These are phyloP conservation scores for Rhododendron mucronatum DNA, from an alignment of 148 eudicot genomes.

Conservation along the genomic window DNA sequence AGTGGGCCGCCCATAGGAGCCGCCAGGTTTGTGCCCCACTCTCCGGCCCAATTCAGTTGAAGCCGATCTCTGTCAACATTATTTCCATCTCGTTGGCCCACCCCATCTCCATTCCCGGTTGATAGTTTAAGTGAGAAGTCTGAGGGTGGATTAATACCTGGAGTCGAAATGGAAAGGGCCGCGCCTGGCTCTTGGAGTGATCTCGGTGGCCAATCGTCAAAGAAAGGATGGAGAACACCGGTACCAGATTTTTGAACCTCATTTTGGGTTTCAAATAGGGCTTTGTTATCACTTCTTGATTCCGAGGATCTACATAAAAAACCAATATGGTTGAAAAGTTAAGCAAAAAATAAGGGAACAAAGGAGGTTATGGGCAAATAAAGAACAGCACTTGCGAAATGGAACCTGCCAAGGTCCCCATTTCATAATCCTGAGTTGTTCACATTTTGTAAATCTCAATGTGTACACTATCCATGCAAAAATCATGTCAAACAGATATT, in stretches of 20 bases:
- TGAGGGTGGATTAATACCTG: conserved; percentile 33
- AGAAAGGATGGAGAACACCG: conserved; percentile 54
- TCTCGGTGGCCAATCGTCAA: conserved; percentile 65
- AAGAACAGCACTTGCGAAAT: neutral
- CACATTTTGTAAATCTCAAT: neutral
- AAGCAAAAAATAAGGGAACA: neutral
- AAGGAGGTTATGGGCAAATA: neutral
- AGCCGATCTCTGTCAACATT: conserved; percentile 7
- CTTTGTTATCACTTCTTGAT: conserved; percentile 26
- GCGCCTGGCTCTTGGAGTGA: conserved; percentile 26
- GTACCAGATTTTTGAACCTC: conserved; percentile 30
- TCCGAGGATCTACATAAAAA: conserved; percentile 31
- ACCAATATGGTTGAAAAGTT: neutral
- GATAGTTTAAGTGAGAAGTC: conserved; percentile 66
- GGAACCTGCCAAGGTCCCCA: neutral
- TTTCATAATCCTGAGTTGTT: neutral
- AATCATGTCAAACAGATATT: neutral
- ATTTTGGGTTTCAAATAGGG: conserved; percentile 27
- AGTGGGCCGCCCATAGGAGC: conserved; percentile 72
- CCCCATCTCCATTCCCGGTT: conserved; percentile 29
- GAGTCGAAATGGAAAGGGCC: conserved; percentile 52
- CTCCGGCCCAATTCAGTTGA: conserved; percentile 28
- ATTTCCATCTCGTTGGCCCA: neutral
- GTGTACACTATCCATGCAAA: neutral
- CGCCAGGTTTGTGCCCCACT: conserved; percentile 37